Base-by-base conservation (phyloP, 192 early-diverging fungal genomes). In the Gaertneriomyces semiglobifer region DNA sequence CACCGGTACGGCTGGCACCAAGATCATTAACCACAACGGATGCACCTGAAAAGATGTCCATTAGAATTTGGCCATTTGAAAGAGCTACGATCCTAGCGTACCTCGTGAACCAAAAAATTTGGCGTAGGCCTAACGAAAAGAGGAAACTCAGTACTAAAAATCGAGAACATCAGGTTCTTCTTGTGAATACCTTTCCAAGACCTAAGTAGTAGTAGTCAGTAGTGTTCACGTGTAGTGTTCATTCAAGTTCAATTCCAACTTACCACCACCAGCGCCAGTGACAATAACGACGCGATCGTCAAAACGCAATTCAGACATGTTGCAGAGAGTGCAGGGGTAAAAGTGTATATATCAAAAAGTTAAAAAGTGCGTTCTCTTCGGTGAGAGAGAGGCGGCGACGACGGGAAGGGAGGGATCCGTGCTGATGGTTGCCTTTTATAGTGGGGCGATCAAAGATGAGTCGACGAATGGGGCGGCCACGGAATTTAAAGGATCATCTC, bases 21-120 rank as follows among this genome's bases (percentile, higher is more conserved):
- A 98, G 86, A 75, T 98, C 96, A 74, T 98, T 98, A 52, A 98
- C 92, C 40, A 98, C 94, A 25, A 98, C 93, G 19, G 88, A 86
- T 54, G 93, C 94, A 55, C 96, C 93, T 79, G 60, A 40, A 50
- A 4, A 7, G 14, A 44, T 14, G 45, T 66, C n/a, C 25, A 33
- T 33, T 33, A 33, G 25, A 33, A 1, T 33, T 33, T 2, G 25
- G 25, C 2, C 2, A 33, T 33, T 33, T 33, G 25, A 33, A 1
- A 33, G 25, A 2, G 25, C 25, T 18, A 50, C 48, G 25, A 33
- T 2, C 25, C 2, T 33, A 2, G 45, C 60, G 19, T 44, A 77
- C 79, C 80, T 63, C 93, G 89, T 20, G 84, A 83, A 12, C 88
- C 90, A 76, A 96, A 96, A 73, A 89, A 93, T 53, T 90, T 78